Evolutionary conservation across 2,329 filamentous ascomycete species (phyloP), one percentile per base, ranked within the genome.

Genomic region (Nothophoma quercina): DNA sequence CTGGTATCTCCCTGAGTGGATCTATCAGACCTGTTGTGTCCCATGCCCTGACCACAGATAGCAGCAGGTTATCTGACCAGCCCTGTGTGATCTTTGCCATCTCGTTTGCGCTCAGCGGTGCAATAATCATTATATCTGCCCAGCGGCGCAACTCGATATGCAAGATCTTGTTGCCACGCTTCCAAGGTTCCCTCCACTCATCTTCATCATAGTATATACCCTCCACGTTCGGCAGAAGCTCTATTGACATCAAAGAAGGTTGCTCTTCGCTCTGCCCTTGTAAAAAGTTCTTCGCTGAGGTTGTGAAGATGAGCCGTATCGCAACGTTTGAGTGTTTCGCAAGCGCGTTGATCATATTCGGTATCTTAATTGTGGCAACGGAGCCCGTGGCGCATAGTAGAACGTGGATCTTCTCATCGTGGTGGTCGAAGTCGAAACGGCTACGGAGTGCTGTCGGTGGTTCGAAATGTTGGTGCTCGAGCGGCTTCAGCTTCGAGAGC

Each of bases 91-190:
- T 84, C 76, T 96, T 96, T 6, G 92, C 93, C 68, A 98, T 79
- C 4, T 86, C 87, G 68, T 97, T 96, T 10, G 93, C 93, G 49
- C 85, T 89, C 54, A 97, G 75, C 0, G 93, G 93, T 8, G 89
- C 89, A 53, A 97, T 83, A 13, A 93, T 81, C 65, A 96, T 80
- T 2, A 96, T 67, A 71, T 96, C 83, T 0, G 91, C 91, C 93
- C 89, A 89, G 57, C 89, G 82, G 23, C 93, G 81, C 47, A 97
- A 78, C 73, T 96, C 91, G 63, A 99, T 98, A 69, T 99, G 95
- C 49, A 98, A 77, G 38, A 99, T 96, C 3, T 81, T 81, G n/a
- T 84, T 84, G 3, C 89, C 90, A 2, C 93, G 83, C 18, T 81
- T 83, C 93, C 93, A 98, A 0, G 90, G 85, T 34, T 81, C 78